phyloP scores from a whole-genome alignment of 2,329 filamentous ascomycete species.

The Verticillium albo-atrum region DNA sequence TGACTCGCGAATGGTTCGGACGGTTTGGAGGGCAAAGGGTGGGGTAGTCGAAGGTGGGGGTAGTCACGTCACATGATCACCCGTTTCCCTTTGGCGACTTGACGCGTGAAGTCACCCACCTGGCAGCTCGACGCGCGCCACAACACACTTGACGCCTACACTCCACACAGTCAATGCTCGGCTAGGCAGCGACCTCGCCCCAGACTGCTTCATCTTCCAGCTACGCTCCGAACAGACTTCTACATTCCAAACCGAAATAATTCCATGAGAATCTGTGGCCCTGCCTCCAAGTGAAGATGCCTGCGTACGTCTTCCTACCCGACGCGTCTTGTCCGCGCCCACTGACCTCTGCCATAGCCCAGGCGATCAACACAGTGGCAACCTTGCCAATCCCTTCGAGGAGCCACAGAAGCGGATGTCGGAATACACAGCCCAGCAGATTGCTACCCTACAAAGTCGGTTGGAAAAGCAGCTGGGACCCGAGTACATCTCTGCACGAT shows the following conservation, averaged over 20 bases:
- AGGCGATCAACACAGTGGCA: constrained; percentile 61
- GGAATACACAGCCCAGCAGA: constrained; percentile 84
- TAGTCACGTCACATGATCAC: constrained; percentile 7
- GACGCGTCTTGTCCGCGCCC: constrained; percentile 7
- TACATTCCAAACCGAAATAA: neutral
- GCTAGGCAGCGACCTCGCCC: neutral
- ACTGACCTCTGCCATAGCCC: constrained; percentile 41
- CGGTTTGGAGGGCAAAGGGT: neutral
- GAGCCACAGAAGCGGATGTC: constrained; percentile 64
- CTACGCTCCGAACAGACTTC: neutral
- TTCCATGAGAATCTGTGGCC: neutral
- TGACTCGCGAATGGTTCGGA: neutral
- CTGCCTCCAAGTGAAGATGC: constrained; percentile 26
- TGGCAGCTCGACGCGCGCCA: constrained; percentile 3
- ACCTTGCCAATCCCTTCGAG: constrained; percentile 74
- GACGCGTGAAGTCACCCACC: constrained; percentile 6
- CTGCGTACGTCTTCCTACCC: constrained; percentile 31
- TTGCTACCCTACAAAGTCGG: constrained; percentile 79
- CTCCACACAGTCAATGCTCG: neutral
- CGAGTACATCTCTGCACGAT: constrained; percentile 86
- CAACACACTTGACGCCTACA: neutral
- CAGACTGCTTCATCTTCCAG: neutral
- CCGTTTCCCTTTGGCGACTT: constrained; percentile 4
- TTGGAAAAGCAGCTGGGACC: constrained; percentile 92
- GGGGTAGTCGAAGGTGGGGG: too few species aligned